A percentile compares a stretch with the other conserved stretches of the same genome.
phyloP scores from a whole-genome alignment of 805 yeast species.

The Suhomyces emberorum region DNA sequence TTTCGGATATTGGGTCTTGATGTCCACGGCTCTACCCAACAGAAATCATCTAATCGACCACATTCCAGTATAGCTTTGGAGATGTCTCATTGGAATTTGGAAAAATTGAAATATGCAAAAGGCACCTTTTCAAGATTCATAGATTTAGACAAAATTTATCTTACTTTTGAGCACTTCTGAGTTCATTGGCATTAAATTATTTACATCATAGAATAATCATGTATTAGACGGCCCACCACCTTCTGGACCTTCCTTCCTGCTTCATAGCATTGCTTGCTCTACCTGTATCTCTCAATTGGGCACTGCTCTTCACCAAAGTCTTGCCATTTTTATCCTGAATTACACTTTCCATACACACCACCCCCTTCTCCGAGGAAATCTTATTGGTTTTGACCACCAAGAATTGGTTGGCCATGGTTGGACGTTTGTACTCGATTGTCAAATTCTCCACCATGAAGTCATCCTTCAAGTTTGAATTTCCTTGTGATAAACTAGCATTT shows the following conservation, averaged over 20 bases:
- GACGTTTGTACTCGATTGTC: conserved; percentile 56
- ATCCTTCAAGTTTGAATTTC: conserved; percentile 36
- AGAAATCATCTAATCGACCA: too few relatives aligned
- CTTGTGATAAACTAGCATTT: conserved; percentile 40
- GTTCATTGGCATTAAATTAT: too few relatives aligned
- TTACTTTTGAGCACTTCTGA: too few relatives aligned
- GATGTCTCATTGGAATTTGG: too few relatives aligned
- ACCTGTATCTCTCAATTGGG: conserved; percentile 42
- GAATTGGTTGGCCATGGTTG: conserved; percentile 77
- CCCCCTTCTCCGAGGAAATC: conserved; percentile 21
- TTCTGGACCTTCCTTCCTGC: background rate
- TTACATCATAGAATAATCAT: too few relatives aligned
- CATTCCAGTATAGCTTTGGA: too few relatives aligned
- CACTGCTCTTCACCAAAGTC: conserved; percentile 55
- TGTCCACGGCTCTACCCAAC: too few relatives aligned
- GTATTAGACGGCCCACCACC: too few relatives aligned
- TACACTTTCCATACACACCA: conserved; percentile 45
- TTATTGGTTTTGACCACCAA: conserved; percentile 56
- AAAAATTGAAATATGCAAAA: too few relatives aligned
- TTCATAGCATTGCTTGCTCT: conserved; percentile 17
- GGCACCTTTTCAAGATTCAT: too few relatives aligned
- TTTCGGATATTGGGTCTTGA: too few relatives aligned
- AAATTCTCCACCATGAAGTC: conserved; percentile 41
- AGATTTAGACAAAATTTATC: too few relatives aligned
- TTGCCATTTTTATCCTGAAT: conserved; percentile 54